phyloP scores from a whole-genome alignment of 2,329 filamentous ascomycete species.

The Pseudofabraea citricarpa region DNA sequence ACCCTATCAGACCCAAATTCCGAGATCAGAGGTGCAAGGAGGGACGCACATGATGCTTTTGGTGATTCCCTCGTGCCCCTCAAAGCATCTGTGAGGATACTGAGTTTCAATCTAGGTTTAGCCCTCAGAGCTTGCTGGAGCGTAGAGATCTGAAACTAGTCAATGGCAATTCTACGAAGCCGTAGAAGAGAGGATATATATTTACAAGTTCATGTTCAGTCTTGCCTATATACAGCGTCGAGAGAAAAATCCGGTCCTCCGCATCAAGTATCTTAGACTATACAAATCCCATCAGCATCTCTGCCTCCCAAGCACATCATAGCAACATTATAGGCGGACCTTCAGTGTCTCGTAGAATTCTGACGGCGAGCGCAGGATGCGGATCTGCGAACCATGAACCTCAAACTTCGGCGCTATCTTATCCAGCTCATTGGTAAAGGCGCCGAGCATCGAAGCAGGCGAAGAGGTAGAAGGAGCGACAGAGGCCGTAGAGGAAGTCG shows the following conservation, averaged over 20 bases:
- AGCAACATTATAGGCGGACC: too few species aligned
- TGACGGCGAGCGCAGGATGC: conserved; percentile 72
- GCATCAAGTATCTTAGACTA: conserved; percentile 79
- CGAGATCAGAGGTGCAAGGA: conserved; percentile 75
- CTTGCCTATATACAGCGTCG: conserved; percentile 96
- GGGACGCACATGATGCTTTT: conserved; percentile 77
- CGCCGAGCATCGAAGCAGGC: conserved; percentile 48
- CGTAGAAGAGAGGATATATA: conserved; percentile 11
- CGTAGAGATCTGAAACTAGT: conserved; percentile 57
- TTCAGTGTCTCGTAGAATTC: conserved; percentile 92
- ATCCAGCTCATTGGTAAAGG: conserved; percentile 72
- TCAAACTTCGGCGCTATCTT: conserved; percentile 87
- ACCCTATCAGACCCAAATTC: conserved; percentile 83
- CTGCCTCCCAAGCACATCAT: conserved; percentile 1
- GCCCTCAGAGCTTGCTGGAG: conserved; percentile 68
- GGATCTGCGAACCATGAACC: conserved; percentile 73
- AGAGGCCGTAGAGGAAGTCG: conserved; percentile 18
- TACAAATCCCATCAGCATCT: conserved; percentile 23
- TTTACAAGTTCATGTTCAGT: conserved; percentile 78
- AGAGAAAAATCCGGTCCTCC: conserved; percentile 77
- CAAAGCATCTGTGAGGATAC: conserved; percentile 85
- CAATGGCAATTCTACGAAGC: conserved; percentile 11
- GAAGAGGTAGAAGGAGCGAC: conserved; percentile 39
- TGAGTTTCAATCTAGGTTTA: conserved; percentile 75
- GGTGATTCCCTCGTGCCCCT: conserved; percentile 90